Evolutionary conservation across 768 basidiomycete genomes (phyloP), one percentile per base, ranked within the genome.

Genomic region (Russula earlei): DNA sequence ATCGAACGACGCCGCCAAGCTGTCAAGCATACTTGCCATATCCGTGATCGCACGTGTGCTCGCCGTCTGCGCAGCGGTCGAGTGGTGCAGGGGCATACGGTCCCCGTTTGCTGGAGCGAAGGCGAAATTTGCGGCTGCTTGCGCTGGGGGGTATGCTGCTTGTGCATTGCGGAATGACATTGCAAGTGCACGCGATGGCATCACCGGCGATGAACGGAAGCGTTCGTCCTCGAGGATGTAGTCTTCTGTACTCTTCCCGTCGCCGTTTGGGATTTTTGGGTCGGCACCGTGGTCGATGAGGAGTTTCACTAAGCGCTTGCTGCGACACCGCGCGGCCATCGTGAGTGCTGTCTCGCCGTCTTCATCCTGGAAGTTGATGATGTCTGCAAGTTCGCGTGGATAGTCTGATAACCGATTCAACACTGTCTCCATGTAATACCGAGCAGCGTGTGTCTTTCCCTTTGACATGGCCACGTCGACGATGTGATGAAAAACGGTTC

Each of bases 401-500:
- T 90, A 99, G 66, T 94, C 93, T 6, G 87, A 77, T 38, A 99
- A 77, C 49, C 95, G 81, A 40, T 75, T 77, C 52, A 99, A 77
- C 38, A 98, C 84, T 0, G 91, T 94, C 70, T 99, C 96, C 91
- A 99, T 92, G 71, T 99, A 99, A 72, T 99, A 99, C 22, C 94
- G 81, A 9, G 95, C 91, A 2, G 96, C 96, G 64, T 98, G 96
- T 0, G 92, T 90, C 73, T 99, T 99, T 52, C 90, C 90, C 70
- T 98, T 98, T 37, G 91, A 84, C 82, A 98, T 87, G 14, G 96
- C 96, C 17, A 99, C 84, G 64, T 99, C 95, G 37, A 97, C 89
- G 57, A 97, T 88, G 67, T 99, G 94, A 68, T 99, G 96, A 67
- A 99, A 98, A 11, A 98, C 87, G 31, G 95, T 98, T 12, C 95